These are phyloP conservation scores for Candida chilensis DNA, from an alignment of 805 yeast genomes.

Conservation along the genomic window DNA sequence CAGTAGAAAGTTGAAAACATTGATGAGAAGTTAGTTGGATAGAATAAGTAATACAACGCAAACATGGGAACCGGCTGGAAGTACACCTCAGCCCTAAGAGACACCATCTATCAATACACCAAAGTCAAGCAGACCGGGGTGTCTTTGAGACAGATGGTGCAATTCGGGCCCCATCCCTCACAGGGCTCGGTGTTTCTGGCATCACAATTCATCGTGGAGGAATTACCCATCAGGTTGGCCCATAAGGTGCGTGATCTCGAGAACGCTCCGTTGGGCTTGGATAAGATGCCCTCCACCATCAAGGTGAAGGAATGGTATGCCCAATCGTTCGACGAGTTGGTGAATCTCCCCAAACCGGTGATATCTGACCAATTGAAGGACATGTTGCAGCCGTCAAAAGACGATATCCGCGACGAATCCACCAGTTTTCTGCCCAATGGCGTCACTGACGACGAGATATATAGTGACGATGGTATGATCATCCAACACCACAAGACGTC, in stretches of 20 bases:
- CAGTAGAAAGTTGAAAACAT: too few relatives aligned
- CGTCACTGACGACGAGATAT: too few relatives aligned
- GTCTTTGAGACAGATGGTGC: slow-evolving; percentile 82
- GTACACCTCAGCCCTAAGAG: slow-evolving; percentile 37
- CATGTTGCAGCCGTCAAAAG: slow-evolving; percentile 15
- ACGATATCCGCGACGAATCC: slow-evolving; percentile 22
- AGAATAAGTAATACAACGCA: too few relatives aligned
- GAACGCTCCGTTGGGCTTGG: slow-evolving; percentile 66
- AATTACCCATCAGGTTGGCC: slow-evolving; percentile 79
- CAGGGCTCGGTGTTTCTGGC: slow-evolving; percentile 78
- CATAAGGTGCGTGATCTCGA: slow-evolving; percentile 81
- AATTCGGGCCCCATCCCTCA: slow-evolving; percentile 72
- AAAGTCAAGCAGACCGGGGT: slow-evolving; percentile 76
- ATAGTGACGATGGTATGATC: slow-evolving; percentile 45
- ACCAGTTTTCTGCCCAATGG: too few relatives aligned
- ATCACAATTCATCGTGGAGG: slow-evolving; percentile 76
- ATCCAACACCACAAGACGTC: slow-evolving; percentile 12
- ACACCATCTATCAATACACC: slow-evolving; percentile 57
- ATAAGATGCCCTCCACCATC: slow-evolving; percentile 63
- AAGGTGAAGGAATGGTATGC: slow-evolving; percentile 86
- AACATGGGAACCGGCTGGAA: too few relatives aligned
- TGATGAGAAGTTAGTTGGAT: too few relatives aligned
- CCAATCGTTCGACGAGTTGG: slow-evolving; percentile 78
- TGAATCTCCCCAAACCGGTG: slow-evolving; percentile 51
- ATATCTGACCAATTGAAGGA: slow-evolving; percentile 31